Percentiles rank a stretch among this genome's conserved stretches.
phyloP scores from a whole-genome alignment of 257 asterid species.

The Plectranthus barbatus region DNA sequence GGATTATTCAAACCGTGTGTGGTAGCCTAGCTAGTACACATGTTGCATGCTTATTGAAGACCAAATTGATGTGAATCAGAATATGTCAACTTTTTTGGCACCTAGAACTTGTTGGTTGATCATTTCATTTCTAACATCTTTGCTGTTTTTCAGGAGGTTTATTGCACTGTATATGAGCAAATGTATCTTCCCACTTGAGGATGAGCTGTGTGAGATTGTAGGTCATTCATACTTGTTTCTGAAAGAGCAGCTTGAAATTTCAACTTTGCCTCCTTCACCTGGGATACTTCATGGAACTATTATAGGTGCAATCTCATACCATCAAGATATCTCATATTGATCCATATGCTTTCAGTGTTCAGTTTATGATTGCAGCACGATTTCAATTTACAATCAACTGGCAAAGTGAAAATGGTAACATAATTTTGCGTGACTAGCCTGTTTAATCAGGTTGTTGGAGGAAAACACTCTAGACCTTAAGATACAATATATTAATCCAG shows the following conservation, averaged over 20 bases:
- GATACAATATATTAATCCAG: background rate
- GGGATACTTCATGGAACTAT: conserved; percentile 78
- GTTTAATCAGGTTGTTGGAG: background rate
- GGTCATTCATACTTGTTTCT: conserved; percentile 75
- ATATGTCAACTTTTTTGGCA: background rate
- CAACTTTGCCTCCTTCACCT: conserved; percentile 56
- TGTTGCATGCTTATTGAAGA: background rate
- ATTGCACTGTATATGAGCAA: conserved; percentile 48
- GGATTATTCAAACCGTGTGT: background rate
- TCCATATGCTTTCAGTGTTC: background rate
- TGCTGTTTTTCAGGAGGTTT: conserved; percentile 54
- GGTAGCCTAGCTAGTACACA: background rate
- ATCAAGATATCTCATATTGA: background rate
- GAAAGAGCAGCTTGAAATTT: conserved; percentile 69
- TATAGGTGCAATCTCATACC: conserved; percentile 43
- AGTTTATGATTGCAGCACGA: background rate
- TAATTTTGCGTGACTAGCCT: background rate
- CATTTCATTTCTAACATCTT: conserved; percentile 3
- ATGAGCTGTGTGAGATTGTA: conserved; percentile 59
- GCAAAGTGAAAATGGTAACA: background rate
- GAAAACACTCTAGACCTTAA: background rate
- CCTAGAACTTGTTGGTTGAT: background rate
- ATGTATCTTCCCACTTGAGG: conserved; percentile 35
- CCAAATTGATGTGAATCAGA: background rate
- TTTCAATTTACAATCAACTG: background rate